These are phyloP conservation scores for Melaleuca quinquenervia DNA, from an alignment of 345 rosid species.

Conservation along the genomic window DNA sequence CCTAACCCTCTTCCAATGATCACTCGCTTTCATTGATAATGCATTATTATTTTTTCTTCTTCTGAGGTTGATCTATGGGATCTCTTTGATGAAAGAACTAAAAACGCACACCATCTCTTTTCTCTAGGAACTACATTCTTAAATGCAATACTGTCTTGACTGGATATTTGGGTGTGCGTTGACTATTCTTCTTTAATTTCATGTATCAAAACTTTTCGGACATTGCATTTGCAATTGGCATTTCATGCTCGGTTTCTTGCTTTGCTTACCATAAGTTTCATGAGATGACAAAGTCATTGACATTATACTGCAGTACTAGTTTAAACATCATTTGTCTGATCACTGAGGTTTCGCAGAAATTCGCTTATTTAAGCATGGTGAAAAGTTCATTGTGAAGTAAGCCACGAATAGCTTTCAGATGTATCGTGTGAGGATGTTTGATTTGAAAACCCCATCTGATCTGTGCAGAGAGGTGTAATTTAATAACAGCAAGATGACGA, in stretches of 20 bases:
- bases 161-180: not conserved
- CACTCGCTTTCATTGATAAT: not conserved
- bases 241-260: not conserved
- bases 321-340: not conserved
- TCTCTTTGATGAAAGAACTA: not conserved
- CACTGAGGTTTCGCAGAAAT: not conserved
- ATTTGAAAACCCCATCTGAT: slow-evolving; percentile 20
- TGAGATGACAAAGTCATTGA: not conserved
- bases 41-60: not conserved
- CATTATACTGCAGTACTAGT: not conserved
- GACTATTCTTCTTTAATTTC: not conserved
- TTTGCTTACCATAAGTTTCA: not conserved
- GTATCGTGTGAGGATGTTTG: not conserved
- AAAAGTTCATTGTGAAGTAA: not conserved
- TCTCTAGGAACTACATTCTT: not conserved
- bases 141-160: not conserved
- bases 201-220: not conserved
- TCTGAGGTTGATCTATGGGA: not conserved
- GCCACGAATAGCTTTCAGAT: not conserved
- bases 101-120: not conserved
- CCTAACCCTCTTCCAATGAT: not conserved
- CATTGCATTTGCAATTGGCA: not conserved
- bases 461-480: slow-evolving; percentile 11
- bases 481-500: slow-evolving; percentile 31
- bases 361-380: not conserved